phyloP scores from a whole-genome alignment of 2,329 filamentous ascomycete genomes.

The Monosporascus ibericus region DNA sequence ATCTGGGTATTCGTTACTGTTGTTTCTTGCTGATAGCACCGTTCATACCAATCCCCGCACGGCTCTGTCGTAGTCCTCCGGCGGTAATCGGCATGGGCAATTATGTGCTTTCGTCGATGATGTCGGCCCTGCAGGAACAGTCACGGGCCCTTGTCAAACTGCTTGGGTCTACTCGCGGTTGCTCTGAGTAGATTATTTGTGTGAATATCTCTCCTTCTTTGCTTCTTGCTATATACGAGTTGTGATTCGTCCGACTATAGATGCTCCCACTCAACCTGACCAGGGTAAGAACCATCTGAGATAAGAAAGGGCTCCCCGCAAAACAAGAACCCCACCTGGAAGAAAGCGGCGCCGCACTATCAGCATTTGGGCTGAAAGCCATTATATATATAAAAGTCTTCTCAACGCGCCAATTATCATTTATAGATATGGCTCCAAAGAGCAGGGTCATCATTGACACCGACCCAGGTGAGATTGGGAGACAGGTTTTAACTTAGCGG shows the following conservation, averaged over 20 bases:
- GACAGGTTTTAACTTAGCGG: background rate
- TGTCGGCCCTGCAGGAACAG: background rate
- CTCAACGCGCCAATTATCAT: conserved; percentile 7
- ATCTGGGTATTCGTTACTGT: no score
- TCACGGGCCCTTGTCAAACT: background rate
- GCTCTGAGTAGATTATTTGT: no score
- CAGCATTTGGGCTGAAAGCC: background rate
- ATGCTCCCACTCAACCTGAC: no score
- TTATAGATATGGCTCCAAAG: conserved; percentile 53
- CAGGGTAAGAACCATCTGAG: background rate
- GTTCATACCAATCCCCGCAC: no score
- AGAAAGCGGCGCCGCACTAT: background rate
- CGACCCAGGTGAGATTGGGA: conserved; percentile 61
- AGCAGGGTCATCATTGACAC: conserved; percentile 91
- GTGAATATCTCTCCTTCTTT: no score
- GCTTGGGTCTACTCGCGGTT: no score
- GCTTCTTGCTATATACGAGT: no score
- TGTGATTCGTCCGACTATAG: no score
- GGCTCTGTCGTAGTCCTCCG: background rate
- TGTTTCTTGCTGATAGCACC: no score
- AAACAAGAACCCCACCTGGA: background rate
- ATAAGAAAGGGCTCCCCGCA: background rate
- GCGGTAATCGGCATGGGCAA: background rate
- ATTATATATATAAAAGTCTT: background rate
- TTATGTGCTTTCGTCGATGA: no score